Evolutionary conservation across 306 rosid genomes (phyloP), one percentile per base, ranked within the genome.

Genomic region (Psophocarpus tetragonolobus): DNA sequence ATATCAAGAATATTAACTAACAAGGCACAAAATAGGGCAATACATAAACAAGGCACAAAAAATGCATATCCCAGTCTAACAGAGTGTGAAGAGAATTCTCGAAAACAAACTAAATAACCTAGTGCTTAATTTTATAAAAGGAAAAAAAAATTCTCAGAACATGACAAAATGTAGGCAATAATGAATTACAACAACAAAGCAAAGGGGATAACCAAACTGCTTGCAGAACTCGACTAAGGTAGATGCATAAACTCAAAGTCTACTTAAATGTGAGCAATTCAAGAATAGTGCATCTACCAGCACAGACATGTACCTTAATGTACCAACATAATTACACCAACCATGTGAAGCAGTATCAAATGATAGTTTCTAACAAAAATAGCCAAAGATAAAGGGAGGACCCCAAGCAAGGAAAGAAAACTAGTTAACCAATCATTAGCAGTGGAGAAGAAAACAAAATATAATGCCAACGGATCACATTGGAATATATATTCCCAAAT

Each of bases 231-330:
- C 5, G 11, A 72, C 29, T 15, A 30, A 63, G 30, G 27, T 10
- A 36, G 3, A 81, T 17, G 3, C 56, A 51, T 64, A 50, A 76
- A 77, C 65, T 41, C 42, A 21, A 32, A 36, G 17, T 71, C 68
- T 42, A 24, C 74, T 29, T 71, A 23, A 77, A 41, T 45, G n/a
- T n/a, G 65, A 30, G 75, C 29, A 77, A 65, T 36, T 56, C 58
- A 82, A 77, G 70, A 74, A 71, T 0, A 56, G 21, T 77, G 80
- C 24, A 56, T 83, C 71, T 72, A 77, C 41, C 36, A 44, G 8
- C 17, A 33, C 29, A 63, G 76, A 77, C 86, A 77, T 23, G 80
- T 65, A 82, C 75, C 71, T 70, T 8, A 12, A 75, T 69, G 81
- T 71, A 65, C 76, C 62, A 15, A 38, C 38, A 78, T 67, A 44